Percentiles rank a stretch among this genome's conserved stretches.
These are phyloP conservation scores for Calophaca sinica DNA, from an alignment of 306 rosid genomes.

Conservation along the genomic window DNA sequence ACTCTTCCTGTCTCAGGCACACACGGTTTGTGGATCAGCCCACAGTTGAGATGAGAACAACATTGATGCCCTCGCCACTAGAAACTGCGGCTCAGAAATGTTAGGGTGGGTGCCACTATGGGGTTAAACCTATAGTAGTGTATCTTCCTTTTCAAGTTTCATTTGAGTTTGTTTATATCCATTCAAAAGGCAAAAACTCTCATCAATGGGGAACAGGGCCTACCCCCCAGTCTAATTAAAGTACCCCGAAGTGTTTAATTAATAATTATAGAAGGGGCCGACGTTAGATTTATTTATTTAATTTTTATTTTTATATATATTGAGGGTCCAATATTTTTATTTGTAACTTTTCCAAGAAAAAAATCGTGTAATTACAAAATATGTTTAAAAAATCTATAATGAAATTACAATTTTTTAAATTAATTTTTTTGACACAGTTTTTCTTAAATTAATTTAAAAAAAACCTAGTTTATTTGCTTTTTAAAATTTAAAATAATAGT, in stretches of 20 bases:
- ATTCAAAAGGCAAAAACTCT: not conserved
- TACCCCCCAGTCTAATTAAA: not conserved
- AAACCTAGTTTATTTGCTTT: too few relatives aligned
- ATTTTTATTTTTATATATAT: not conserved
- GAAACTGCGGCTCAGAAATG: not conserved
- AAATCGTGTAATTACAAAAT: too few relatives aligned
- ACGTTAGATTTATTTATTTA: slow-evolving; percentile 12
- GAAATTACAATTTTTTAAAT: too few relatives aligned
- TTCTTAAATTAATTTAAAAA: too few relatives aligned
- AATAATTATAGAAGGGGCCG: not conserved
- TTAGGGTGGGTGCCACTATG: slow-evolving; percentile 4
- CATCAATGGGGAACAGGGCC: slow-evolving; percentile 28
- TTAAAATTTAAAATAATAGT: too few relatives aligned
- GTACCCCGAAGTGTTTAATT: not conserved
- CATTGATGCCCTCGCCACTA: slow-evolving; percentile 17
- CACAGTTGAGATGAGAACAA: slow-evolving; percentile 29
- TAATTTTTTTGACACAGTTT: too few relatives aligned
- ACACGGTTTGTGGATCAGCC: slow-evolving; percentile 37
- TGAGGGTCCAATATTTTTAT: not conserved
- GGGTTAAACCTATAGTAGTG: not conserved
- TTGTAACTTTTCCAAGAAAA: not conserved
- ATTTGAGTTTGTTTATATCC: slow-evolving; percentile 9
- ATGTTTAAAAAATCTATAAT: not conserved
- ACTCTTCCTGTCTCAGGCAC: not conserved
- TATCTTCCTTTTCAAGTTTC: slow-evolving; percentile 25